Conservation (phyloP, 208 protist genomes). For the Naegleria gruberi region DNA sequence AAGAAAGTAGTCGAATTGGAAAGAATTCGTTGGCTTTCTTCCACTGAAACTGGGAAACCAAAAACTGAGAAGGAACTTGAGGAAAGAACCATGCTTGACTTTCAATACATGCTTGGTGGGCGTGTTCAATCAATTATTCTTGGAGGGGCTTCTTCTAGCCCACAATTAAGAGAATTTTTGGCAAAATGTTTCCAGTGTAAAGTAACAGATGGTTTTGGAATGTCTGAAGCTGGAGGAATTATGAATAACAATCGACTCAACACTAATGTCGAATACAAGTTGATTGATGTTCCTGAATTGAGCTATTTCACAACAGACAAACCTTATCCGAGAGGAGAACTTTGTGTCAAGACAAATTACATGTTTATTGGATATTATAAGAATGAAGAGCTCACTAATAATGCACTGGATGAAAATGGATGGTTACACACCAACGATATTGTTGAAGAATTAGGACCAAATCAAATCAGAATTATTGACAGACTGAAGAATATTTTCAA, state of each 20-base stretch:
- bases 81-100: not conserved
- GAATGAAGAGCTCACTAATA: conserved; percentile 31
- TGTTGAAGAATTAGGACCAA: not conserved
- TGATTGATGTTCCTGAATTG: conserved; percentile 60
- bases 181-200: not conserved
- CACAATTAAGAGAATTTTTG: not conserved
- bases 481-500: conserved; percentile 37
- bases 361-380: conserved; percentile 63
- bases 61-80: not conserved
- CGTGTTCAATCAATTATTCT: not conserved
- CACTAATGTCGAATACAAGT: conserved; percentile 43
- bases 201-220: not conserved
- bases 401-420: conserved; percentile 50
- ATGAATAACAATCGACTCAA: not conserved
- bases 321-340: conserved; percentile 46
- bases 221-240: not conserved
- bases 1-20: not conserved
- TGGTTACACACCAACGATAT: conserved; percentile 43
- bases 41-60: too few species aligned
- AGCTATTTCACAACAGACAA: conserved; percentile 49
- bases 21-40: not conserved
- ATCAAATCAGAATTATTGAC: conserved; percentile 29
- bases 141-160: not conserved
- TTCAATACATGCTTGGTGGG: not conserved
- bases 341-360: conserved; percentile 48